These are phyloP conservation scores for Larix kaempferi DNA, from an alignment of 75 land plant genomes.

Conservation along the genomic window DNA sequence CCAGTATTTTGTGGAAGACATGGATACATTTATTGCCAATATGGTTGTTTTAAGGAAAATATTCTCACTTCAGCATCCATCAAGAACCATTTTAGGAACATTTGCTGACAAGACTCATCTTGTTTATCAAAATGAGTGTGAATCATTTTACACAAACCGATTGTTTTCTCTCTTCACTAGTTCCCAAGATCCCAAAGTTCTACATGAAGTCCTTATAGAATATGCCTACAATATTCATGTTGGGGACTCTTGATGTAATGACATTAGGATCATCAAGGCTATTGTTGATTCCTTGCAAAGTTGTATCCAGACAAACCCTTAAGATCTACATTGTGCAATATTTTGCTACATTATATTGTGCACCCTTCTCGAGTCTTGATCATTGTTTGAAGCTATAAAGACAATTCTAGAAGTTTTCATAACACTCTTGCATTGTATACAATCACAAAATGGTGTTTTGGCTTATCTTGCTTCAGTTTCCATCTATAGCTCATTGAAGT, in stretches of 20 bases:
- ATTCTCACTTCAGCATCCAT: slow-evolving; percentile 23
- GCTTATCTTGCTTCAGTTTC: slow-evolving; percentile 28
- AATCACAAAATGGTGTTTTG: slow-evolving; percentile 35
- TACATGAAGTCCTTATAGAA: slow-evolving; percentile 33
- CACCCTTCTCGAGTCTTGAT: slow-evolving; percentile 34
- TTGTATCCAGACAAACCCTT: slow-evolving; percentile 3
- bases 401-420: slow-evolving; percentile 29
- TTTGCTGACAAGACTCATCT: slow-evolving; percentile 29
- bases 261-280: slow-evolving; percentile 29
- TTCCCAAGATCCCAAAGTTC: slow-evolving; percentile 17
- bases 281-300: slow-evolving; percentile 32
- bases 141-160: slow-evolving; percentile 32
- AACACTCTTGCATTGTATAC: slow-evolving; percentile 25
- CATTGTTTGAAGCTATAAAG: slow-evolving; percentile 40
- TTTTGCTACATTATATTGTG: slow-evolving; percentile 32
- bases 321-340: slow-evolving; percentile 18
- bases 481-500: slow-evolving; percentile 26
- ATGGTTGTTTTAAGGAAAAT: slow-evolving; percentile 26
- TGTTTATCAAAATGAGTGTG: slow-evolving; percentile 37
- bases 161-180: slow-evolving; percentile 21
- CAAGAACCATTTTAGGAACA: slow-evolving; percentile 29
- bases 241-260: slow-evolving; percentile 42
- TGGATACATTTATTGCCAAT: slow-evolving; percentile 39
- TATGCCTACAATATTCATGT: slow-evolving; percentile 45
- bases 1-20: slow-evolving; percentile 36